Percentiles rank a stretch among this genome's conserved stretches.
phyloP scores from a whole-genome alignment of 805 yeast genomes.

The Wickerhamomyces ciferrii region DNA sequence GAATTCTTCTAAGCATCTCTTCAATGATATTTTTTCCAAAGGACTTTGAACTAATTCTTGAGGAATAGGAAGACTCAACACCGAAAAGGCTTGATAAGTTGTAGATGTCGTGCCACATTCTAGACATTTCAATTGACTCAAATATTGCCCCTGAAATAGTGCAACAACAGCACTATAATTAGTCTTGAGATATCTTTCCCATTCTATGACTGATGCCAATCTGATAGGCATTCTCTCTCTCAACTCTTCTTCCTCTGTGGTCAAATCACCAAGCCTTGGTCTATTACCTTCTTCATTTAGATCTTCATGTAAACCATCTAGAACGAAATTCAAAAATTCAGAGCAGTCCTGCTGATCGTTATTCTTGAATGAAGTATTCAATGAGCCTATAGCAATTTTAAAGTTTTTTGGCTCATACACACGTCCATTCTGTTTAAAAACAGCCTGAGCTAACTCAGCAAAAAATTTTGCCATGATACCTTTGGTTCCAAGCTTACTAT shows the following conservation, averaged over 20 bases:
- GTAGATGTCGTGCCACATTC: constrained; percentile 76
- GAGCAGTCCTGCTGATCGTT: constrained; percentile 81
- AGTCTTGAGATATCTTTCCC: constrained; percentile 81
- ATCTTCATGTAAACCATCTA: constrained; percentile 82
- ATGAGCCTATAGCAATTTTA: constrained; percentile 60
- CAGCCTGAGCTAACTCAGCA: constrained; percentile 49
- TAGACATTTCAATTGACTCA: constrained; percentile 71
- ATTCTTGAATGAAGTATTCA: constrained; percentile 60
- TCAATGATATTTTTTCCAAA: constrained; percentile 29
- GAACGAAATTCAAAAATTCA: constrained; percentile 69
- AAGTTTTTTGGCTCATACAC: constrained; percentile 58
- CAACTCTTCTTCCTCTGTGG: constrained; percentile 63
- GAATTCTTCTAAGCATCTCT: constrained; percentile 73
- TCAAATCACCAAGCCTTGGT: constrained; percentile 50
- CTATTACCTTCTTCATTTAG: constrained; percentile 61
- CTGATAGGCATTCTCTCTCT: constrained; percentile 74
- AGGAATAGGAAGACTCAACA: constrained; percentile 78
- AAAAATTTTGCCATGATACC: constrained; percentile 73
- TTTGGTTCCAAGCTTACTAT: constrained; percentile 72
- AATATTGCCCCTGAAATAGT: constrained; percentile 83
- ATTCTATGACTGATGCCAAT: constrained; percentile 80
- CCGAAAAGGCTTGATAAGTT: constrained; percentile 78
- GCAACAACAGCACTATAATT: constrained; percentile 80
- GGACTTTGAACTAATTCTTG: constrained; percentile 26
- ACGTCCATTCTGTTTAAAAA: constrained; percentile 40